Evolutionary conservation across 257 asterid genomes (phyloP).

Genomic region (Gentiana macrophylla): DNA sequence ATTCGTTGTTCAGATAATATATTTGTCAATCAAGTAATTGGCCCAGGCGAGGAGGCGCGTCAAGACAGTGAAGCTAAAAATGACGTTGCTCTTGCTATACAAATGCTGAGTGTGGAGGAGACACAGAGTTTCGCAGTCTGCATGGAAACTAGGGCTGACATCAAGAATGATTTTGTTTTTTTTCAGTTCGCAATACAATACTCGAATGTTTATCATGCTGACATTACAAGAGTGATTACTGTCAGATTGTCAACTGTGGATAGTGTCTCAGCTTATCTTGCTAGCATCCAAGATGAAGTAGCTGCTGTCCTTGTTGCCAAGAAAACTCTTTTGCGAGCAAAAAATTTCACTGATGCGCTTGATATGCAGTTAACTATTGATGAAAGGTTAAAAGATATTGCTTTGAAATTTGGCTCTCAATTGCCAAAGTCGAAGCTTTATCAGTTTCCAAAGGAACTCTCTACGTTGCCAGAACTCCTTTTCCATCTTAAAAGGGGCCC

Average conservation of each 20-base stretch:
- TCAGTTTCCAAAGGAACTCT: slow-evolving; percentile 80
- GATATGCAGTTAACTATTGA: slow-evolving; percentile 65
- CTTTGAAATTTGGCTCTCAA: slow-evolving; percentile 66
- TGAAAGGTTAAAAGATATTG: slow-evolving; percentile 85
- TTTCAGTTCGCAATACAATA: slow-evolving; percentile 73
- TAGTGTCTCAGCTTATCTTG: slow-evolving; percentile 69
- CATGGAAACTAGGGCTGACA: slow-evolving; percentile 67
- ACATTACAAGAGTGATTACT: slow-evolving; percentile 82
- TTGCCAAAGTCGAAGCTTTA: slow-evolving; percentile 70
- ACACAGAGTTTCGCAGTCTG: slow-evolving; percentile 77
- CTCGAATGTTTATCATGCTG: slow-evolving; percentile 76
- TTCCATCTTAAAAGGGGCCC: slow-evolving; percentile 94
- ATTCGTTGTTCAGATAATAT: slow-evolving; percentile 85
- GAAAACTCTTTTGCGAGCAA: slow-evolving; percentile 73
- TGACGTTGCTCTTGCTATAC: slow-evolving; percentile 52
- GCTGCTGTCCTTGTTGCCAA: slow-evolving; percentile 86
- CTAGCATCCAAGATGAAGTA: slow-evolving; percentile 86
- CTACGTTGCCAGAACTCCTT: slow-evolving; percentile 65
- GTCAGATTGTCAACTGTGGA: slow-evolving; percentile 78
- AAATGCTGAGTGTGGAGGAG: slow-evolving; percentile 85
- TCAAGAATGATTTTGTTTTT: slow-evolving; percentile 76
- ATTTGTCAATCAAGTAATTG: slow-evolving; percentile 73
- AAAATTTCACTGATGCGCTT: slow-evolving; percentile 46
- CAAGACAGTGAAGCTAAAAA: slow-evolving; percentile 58
- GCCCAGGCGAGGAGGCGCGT: slow-evolving; percentile 93